These are phyloP conservation scores for Ramaria rubella DNA, from an alignment of 768 basidiomycete genomes.

Conservation along the genomic window DNA sequence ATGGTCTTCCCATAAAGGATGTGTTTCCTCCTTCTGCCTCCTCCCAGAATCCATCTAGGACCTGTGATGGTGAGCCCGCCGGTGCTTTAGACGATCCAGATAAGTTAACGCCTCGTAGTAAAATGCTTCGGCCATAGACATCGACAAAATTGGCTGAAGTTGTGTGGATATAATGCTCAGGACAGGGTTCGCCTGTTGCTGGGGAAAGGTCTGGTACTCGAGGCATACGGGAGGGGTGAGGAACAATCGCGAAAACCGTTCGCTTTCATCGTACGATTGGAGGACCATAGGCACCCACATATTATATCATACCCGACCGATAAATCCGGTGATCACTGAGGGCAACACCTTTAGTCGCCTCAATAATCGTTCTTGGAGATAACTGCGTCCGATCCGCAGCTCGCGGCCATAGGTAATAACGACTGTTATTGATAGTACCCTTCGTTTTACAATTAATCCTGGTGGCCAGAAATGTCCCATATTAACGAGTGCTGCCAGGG, in stretches of 20 bases:
- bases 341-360: no score
- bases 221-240: constrained; percentile 37
- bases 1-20: constrained; percentile 69
- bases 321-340: no score
- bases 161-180: constrained; percentile 55
- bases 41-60: constrained; percentile 77
- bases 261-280: neutral
- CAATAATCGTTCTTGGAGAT: no score
- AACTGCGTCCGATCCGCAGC: no score
- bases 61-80: constrained; percentile 55
- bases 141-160: constrained; percentile 66
- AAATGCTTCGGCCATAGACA: constrained; percentile 61
- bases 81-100: constrained; percentile 87
- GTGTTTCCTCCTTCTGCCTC: constrained; percentile 51
- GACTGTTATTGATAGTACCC: no score
- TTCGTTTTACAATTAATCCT: no score
- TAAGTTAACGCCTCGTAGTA: constrained; percentile 93
- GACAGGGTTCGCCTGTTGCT: constrained; percentile 43
- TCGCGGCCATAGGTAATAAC: no score
- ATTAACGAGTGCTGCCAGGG: no score
- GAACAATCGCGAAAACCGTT: neutral
- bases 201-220: constrained; percentile 51
- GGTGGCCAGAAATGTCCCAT: no score
- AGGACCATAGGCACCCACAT: no score
- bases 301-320: no score